phyloP scores from a whole-genome alignment of 163 green algal species.

The Prototheca wickerhamii region DNA sequence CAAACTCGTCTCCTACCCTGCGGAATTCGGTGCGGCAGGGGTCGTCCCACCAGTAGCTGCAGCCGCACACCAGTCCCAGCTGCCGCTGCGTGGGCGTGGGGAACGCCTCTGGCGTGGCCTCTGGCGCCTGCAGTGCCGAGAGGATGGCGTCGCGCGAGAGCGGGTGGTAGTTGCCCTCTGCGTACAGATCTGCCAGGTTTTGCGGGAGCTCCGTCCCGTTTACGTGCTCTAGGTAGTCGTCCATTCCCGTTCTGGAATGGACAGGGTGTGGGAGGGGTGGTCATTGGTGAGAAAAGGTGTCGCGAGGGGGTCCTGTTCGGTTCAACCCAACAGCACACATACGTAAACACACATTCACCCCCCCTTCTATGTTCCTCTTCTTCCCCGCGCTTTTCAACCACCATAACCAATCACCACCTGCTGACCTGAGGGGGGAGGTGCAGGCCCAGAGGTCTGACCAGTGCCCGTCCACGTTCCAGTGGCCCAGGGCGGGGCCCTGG shows the following conservation, averaged over 20 bases:
- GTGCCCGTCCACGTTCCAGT: constrained; percentile 17
- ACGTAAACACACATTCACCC: too few species aligned
- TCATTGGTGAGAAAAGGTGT: too few species aligned
- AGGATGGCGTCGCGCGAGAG: constrained; percentile 6
- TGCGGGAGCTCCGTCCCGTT: background rate
- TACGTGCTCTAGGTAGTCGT: background rate
- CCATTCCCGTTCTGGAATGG: background rate
- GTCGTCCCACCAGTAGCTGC: constrained; percentile 20
- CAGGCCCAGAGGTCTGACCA: constrained; percentile 27
- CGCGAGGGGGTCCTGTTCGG: too few species aligned
- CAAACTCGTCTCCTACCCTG: too few species aligned
- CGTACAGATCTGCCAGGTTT: constrained; percentile 5
- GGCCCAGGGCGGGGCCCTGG: constrained; percentile 10
- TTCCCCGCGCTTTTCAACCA: background rate
- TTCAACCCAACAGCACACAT: too few species aligned
- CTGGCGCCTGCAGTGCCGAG: background rate
- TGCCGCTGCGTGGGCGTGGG: constrained; percentile 4
- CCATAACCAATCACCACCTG: background rate
- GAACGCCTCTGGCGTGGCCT: constrained; percentile 2
- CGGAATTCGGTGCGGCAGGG: constrained; percentile 31
- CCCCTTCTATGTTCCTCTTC: background rate
- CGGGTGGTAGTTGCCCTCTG: constrained; percentile 20
- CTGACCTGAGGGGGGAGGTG: constrained; percentile 11
- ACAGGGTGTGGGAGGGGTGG: background rate
- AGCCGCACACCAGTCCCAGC: constrained; percentile 16